Conservation (phyloP, 2,329 filamentous ascomycete genomes). For the Chrysoporthe cubensis region DNA sequence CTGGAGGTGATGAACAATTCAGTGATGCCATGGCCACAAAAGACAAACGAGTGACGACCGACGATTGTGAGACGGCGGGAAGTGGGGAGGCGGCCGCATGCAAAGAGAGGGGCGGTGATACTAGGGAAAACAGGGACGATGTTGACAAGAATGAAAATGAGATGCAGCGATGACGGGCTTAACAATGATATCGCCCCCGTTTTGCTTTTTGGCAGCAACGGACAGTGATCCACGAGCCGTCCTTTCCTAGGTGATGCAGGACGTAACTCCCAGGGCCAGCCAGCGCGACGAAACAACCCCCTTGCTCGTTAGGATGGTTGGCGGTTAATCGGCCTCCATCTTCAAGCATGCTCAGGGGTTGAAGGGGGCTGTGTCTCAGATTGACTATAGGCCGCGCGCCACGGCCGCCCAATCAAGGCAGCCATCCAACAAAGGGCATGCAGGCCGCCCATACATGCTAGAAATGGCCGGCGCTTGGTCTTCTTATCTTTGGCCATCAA, state of each 20-base stretch:
- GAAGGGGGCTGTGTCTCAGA: slow-evolving; percentile 5
- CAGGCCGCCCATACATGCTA: background rate
- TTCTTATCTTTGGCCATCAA: background rate
- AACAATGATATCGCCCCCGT: background rate
- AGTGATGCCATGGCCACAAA: background rate
- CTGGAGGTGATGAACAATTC: slow-evolving; percentile 14
- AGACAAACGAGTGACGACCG: slow-evolving; percentile 4
- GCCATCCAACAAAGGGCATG: background rate
- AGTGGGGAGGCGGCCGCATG: slow-evolving; percentile 1
- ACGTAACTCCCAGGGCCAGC: background rate
- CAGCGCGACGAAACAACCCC: background rate
- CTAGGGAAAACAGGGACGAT: background rate
- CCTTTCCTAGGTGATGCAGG: background rate
- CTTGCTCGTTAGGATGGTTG: slow-evolving; percentile 2
- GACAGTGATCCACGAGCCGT: background rate
- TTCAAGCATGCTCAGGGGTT: background rate
- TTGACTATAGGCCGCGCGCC: slow-evolving; percentile 6
- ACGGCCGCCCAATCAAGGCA: slow-evolving; percentile 2
- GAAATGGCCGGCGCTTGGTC: background rate
- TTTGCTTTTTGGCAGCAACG: background rate
- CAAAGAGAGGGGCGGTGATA: background rate
- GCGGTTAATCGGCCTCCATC: background rate
- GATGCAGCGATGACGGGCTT: background rate
- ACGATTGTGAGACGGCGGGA: background rate
- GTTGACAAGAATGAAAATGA: background rate